phyloP scores from a whole-genome alignment of 805 yeast species.

The Saccharomycopsis microspora region DNA sequence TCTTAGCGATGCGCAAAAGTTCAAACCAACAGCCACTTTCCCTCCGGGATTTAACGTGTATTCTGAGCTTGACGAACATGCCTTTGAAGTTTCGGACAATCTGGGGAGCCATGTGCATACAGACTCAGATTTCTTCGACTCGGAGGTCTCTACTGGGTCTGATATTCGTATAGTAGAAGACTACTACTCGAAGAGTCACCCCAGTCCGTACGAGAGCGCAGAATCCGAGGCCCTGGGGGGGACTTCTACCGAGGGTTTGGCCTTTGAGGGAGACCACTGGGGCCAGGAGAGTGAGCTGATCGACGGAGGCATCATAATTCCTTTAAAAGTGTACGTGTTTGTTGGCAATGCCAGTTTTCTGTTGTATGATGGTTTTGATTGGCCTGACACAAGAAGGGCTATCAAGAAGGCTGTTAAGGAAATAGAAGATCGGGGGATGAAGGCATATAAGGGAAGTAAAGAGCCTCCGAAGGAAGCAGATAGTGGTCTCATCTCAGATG shows the following conservation, averaged over 20 bases:
- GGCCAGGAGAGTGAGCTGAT: not conserved
- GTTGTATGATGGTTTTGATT: constrained; percentile 86
- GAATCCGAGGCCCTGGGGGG: not conserved
- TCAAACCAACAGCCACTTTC: constrained; percentile 29
- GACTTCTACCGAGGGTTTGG: not conserved
- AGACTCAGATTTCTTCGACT: not conserved
- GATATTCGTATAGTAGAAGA: constrained; percentile 20
- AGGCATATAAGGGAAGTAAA: constrained; percentile 1
- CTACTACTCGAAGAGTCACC: constrained; percentile 12
- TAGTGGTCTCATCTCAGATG: constrained; percentile 2
- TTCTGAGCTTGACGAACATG: constrained; percentile 27
- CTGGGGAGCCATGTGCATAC: not conserved
- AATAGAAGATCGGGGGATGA: constrained; percentile 38
- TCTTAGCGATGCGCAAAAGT: constrained; percentile 50
- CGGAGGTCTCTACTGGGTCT: not conserved
- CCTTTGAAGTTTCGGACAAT: constrained; percentile 16
- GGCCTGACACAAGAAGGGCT: constrained; percentile 64
- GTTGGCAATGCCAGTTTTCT: constrained; percentile 30
- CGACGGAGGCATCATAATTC: constrained; percentile 17
- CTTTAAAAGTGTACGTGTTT: constrained; percentile 24
- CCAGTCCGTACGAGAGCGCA: not conserved
- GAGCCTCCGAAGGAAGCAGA: constrained; percentile 7
- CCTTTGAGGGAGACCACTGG: constrained; percentile 9
- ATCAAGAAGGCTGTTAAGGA: constrained; percentile 55
- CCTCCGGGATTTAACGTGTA: constrained; percentile 16